Conservation (phyloP, 129 eudicot genomes). For the Erigeron canadensis region DNA sequence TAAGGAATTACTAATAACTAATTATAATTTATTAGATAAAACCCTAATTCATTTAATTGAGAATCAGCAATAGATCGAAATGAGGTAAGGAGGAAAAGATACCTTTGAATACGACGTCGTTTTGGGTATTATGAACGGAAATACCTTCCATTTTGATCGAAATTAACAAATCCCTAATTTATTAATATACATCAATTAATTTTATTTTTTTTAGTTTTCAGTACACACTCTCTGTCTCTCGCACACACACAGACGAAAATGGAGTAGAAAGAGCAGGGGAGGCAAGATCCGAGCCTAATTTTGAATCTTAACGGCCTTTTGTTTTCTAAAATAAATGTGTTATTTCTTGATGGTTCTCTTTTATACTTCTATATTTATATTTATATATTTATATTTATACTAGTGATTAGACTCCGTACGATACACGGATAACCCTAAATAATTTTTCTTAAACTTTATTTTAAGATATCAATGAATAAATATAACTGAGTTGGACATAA, state of each 20-base stretch:
- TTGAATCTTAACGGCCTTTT: constrained; percentile 19
- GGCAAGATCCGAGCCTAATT: constrained; percentile 26
- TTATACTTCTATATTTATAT: too few relatives aligned
- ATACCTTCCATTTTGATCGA: constrained; percentile 28
- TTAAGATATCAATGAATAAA: too few relatives aligned
- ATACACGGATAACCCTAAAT: too few relatives aligned
- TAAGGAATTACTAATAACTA: not conserved
- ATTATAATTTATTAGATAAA: not conserved
- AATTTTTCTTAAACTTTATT: too few relatives aligned
- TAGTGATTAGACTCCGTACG: too few relatives aligned
- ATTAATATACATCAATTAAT: not conserved
- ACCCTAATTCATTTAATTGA: constrained; percentile 16
- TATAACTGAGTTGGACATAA: too few relatives aligned
- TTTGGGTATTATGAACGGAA: constrained; percentile 11
- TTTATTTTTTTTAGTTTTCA: too few relatives aligned
- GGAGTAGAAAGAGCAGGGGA: constrained; percentile 8
- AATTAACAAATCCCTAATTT: constrained; percentile 15
- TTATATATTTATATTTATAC: too few relatives aligned
- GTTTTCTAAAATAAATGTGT: too few relatives aligned
- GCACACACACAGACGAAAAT: not conserved
- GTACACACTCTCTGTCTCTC: not conserved
- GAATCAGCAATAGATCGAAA: constrained; percentile 1
- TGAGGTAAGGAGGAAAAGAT: not conserved
- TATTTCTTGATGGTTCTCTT: too few relatives aligned
- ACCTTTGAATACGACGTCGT: constrained; percentile 21